Percentiles rank a stretch among this genome's conserved stretches.
These are phyloP conservation scores for Phytophthora sp. DNA, from an alignment of 352 stramenopile genomes.

Conservation along the genomic window DNA sequence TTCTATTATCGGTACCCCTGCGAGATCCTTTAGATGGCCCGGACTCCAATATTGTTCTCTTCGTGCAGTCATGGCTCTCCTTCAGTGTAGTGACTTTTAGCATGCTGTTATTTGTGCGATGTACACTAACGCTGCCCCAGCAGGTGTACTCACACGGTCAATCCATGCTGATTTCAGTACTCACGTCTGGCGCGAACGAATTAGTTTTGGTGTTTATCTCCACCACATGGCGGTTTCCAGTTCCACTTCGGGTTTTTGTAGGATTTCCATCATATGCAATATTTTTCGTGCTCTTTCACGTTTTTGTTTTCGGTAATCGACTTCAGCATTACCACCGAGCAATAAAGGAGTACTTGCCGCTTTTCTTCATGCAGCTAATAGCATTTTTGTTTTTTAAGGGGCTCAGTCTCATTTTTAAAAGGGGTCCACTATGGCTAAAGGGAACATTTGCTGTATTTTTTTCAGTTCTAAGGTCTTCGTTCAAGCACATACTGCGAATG, in stretches of 20 bases:
- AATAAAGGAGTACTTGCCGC: constrained; percentile 8
- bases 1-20: constrained; percentile 8
- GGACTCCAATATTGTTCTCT: background rate
- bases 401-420: constrained; percentile 18
- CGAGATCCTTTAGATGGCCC: background rate
- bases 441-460: constrained; percentile 15
- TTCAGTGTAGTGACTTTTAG: constrained; percentile 1
- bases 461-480: constrained; percentile 4
- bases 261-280: constrained; percentile 4
- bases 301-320: constrained; percentile 2
- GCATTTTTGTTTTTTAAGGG: constrained; percentile 27
- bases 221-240: constrained; percentile 18
- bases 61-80: constrained; percentile 15
- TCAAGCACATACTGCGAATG: constrained; percentile 27
- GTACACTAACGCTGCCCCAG: constrained; percentile 5
- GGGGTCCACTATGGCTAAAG: background rate
- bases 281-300: constrained; percentile 16
- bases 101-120: constrained; percentile 9
- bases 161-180: constrained; percentile 2
- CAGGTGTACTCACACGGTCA: constrained; percentile 11
- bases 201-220: constrained; percentile 6
- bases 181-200: constrained; percentile 11
- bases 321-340: constrained; percentile 2
- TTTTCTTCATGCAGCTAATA: constrained; percentile 11
- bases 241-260: constrained; percentile 24